Percentiles rank a stretch among this genome's conserved stretches.
Conservation (phyloP, 1,139 yeast genomes). For the Blastobotrys malaysiensis region DNA sequence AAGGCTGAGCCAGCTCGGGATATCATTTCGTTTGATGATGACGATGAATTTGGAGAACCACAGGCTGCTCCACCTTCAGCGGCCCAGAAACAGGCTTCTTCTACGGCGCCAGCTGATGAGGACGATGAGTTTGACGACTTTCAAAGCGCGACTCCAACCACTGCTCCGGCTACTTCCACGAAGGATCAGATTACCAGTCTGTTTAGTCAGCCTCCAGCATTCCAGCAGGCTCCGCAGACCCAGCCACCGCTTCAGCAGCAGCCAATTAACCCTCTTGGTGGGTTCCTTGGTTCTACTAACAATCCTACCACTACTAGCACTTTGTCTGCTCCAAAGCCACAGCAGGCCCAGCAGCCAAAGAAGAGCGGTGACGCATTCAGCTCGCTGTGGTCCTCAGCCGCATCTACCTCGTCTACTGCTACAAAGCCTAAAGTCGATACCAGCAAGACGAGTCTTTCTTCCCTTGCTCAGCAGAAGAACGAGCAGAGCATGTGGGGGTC, state of each 20-base stretch:
- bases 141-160: slow-evolving; percentile 58
- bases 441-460: slow-evolving; percentile 20
- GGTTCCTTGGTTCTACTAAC: slow-evolving; percentile 3
- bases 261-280: background rate
- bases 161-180: slow-evolving; percentile 27
- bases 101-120: slow-evolving; percentile 41
- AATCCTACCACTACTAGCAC: slow-evolving; percentile 12
- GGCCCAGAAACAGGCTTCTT: slow-evolving; percentile 20
- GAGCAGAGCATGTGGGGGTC: slow-evolving; percentile 32
- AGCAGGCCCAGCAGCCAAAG: slow-evolving; percentile 23
- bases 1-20: slow-evolving; percentile 18
- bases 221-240: slow-evolving; percentile 19
- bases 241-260: slow-evolving; percentile 18
- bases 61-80: slow-evolving; percentile 50
- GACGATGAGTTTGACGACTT: slow-evolving; percentile 94
- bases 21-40: slow-evolving; percentile 24
- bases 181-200: slow-evolving; percentile 20
- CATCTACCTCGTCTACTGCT: slow-evolving; percentile 33
- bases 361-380: slow-evolving; percentile 68
- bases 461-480: slow-evolving; percentile 30
- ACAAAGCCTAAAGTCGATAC: slow-evolving; percentile 3
- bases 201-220: slow-evolving; percentile 23
- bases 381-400: slow-evolving; percentile 67
- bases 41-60: slow-evolving; percentile 91
- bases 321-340: slow-evolving; percentile 34